These are phyloP conservation scores for Begonia peltatifolia DNA, from an alignment of 306 rosid species.

Conservation along the genomic window DNA sequence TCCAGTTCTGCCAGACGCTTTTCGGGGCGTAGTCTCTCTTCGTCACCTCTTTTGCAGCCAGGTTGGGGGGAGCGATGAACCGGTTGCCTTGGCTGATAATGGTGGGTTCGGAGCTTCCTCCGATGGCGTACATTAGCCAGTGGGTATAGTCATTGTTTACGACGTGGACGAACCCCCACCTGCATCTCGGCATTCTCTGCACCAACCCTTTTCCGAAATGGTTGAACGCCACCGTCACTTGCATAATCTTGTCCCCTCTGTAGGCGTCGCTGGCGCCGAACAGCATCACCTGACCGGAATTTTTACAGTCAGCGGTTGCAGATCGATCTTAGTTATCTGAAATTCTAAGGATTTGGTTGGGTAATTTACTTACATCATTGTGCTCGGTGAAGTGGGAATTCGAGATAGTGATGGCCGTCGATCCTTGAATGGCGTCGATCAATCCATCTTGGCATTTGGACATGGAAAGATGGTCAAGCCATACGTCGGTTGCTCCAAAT, in stretches of 20 bases:
- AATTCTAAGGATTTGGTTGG: too few relatives aligned
- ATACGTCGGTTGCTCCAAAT: conserved; percentile 54
- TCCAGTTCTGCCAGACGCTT: conserved; percentile 34
- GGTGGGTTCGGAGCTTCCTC: conserved; percentile 63
- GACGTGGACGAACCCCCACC: conserved; percentile 61
- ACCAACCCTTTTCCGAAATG: conserved; percentile 57
- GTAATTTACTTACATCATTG: conserved; percentile 27
- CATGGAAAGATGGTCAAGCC: conserved; percentile 78
- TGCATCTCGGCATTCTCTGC: conserved; percentile 60
- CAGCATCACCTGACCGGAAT: conserved; percentile 37
- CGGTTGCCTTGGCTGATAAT: conserved; percentile 76
- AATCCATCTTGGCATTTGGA: conserved; percentile 55
- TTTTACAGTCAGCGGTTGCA: too few relatives aligned
- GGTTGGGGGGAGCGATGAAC: conserved; percentile 46
- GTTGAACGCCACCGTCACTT: conserved; percentile 53
- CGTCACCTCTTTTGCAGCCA: conserved; percentile 35
- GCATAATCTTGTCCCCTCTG: conserved; percentile 33
- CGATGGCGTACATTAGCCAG: conserved; percentile 82
- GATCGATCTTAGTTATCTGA: too few relatives aligned
- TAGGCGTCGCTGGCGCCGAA: conserved; percentile 38
- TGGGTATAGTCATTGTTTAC: conserved; percentile 77
- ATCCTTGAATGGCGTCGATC: conserved; percentile 48
- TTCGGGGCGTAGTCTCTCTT: conserved; percentile 18
- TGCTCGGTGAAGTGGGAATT: conserved; percentile 59
- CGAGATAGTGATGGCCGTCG: conserved; percentile 69